phyloP scores from a whole-genome alignment of 495 filamentous ascomycete genomes.

The Penicillium nucicola region DNA sequence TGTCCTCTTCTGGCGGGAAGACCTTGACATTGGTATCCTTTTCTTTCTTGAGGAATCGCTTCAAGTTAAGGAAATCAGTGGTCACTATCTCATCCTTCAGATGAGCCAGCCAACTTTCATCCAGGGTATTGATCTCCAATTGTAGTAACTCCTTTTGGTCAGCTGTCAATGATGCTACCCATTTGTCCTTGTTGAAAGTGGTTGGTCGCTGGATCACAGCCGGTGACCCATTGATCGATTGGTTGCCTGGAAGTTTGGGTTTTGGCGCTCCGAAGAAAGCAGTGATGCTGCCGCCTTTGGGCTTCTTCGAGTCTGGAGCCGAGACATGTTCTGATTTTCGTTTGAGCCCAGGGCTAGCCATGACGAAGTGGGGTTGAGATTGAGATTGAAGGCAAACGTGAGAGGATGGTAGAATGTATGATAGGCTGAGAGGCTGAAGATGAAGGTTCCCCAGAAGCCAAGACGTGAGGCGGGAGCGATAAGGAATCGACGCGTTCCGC shows the following conservation, averaged over 20 bases:
- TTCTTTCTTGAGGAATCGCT: constrained; percentile 82
- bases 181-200: constrained; percentile 84
- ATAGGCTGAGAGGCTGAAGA: too few species aligned
- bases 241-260: constrained; percentile 30
- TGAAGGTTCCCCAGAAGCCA: not conserved
- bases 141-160: constrained; percentile 81
- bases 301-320: constrained; percentile 50
- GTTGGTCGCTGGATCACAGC: constrained; percentile 23
- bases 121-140: constrained; percentile 86
- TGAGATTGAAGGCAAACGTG: not conserved
- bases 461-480: not conserved
- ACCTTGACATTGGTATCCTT: constrained; percentile 66
- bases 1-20: constrained; percentile 81
- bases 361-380: constrained; percentile 10
- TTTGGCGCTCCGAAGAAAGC: constrained; percentile 63
- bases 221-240: constrained; percentile 1
- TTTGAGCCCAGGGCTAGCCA: constrained; percentile 32
- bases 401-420: too few species aligned
- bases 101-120: constrained; percentile 85
- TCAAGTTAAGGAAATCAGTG: constrained; percentile 78
- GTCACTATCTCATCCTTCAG: constrained; percentile 79
- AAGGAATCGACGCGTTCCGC: constrained; percentile 17
- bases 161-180: constrained; percentile 70
- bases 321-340: constrained; percentile 35
- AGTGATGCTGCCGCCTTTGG: constrained; percentile 64